Conservation (phyloP, 495 filamentous ascomycete genomes). For the Daldinia concentrica region DNA sequence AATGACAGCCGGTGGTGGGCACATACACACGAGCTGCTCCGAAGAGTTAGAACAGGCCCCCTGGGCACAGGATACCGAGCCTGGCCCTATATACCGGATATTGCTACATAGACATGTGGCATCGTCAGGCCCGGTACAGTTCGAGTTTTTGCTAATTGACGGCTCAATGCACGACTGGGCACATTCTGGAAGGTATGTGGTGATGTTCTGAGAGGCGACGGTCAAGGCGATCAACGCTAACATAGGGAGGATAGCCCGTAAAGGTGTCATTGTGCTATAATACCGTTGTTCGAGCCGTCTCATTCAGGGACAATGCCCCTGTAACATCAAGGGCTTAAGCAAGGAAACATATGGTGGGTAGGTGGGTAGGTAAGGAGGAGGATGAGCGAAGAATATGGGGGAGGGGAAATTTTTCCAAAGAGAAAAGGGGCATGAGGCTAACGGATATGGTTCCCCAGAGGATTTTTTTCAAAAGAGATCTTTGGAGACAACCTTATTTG, state of each 20-base stretch:
- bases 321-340: background rate
- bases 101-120: conserved; percentile 36
- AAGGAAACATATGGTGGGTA: conserved; percentile 1
- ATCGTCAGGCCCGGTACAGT: conserved; percentile 29
- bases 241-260: conserved; percentile 1
- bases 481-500: conserved; percentile 8
- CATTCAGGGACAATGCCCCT: conserved; percentile 2
- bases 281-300: background rate
- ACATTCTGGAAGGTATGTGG: conserved; percentile 34
- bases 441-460: conserved; percentile 16
- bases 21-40: conserved; percentile 17
- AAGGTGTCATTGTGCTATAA: conserved; percentile 11
- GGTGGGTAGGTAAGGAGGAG: background rate
- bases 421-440: conserved; percentile 1
- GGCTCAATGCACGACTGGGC: conserved; percentile 30
- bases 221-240: conserved; percentile 6
- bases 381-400: background rate
- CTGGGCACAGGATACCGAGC: conserved; percentile 20
- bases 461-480: conserved; percentile 5
- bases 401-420: background rate
- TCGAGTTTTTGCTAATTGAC: conserved; percentile 11
- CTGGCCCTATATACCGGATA: conserved; percentile 11
- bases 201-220: conserved; percentile 29
- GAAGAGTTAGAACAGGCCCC: conserved; percentile 20
- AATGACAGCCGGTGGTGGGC: background rate